Evolutionary conservation across 805 yeast species (phyloP).

Genomic region (Spathaspora sp.): DNA sequence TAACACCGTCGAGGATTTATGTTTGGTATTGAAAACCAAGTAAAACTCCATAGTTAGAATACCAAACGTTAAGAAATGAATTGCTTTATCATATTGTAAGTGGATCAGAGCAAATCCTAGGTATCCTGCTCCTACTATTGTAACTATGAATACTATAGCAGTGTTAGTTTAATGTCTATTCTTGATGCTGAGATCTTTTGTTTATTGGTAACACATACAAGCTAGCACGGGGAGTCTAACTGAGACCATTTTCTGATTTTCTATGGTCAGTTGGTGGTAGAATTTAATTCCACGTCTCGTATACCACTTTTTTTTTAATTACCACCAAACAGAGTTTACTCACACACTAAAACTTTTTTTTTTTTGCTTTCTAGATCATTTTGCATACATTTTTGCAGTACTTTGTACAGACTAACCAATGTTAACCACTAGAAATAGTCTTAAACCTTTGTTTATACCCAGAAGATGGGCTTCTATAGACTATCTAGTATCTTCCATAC

Average conservation of each 20-base stretch:
- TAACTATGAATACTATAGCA: slow-evolving; percentile 21
- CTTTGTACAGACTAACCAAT: neutral
- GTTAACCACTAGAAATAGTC: neutral
- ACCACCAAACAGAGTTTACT: neutral
- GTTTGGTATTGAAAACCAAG: slow-evolving; percentile 36
- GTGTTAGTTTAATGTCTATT: slow-evolving; percentile 3
- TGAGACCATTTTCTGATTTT: neutral
- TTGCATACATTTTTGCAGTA: neutral
- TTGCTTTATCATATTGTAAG: slow-evolving; percentile 46
- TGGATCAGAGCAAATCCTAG: slow-evolving; percentile 50
- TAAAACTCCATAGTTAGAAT: slow-evolving; percentile 47
- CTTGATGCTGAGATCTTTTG: neutral
- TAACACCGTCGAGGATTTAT: slow-evolving; percentile 23
- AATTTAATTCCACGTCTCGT: neutral
- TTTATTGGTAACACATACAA: slow-evolving; percentile 1
- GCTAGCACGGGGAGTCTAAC: slow-evolving; percentile 3
- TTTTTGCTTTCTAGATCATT: neutral
- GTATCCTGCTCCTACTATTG: slow-evolving; percentile 33
- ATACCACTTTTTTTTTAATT: neutral
- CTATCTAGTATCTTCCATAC: slow-evolving; percentile 3
- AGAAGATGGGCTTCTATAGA: neutral
- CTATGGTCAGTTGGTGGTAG: neutral
- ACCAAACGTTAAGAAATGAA: slow-evolving; percentile 47
- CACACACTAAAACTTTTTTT: neutral
- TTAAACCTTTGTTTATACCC: neutral